Conservation (phyloP, 2,329 filamentous ascomycete species). For the Ophiostoma montium region DNA sequence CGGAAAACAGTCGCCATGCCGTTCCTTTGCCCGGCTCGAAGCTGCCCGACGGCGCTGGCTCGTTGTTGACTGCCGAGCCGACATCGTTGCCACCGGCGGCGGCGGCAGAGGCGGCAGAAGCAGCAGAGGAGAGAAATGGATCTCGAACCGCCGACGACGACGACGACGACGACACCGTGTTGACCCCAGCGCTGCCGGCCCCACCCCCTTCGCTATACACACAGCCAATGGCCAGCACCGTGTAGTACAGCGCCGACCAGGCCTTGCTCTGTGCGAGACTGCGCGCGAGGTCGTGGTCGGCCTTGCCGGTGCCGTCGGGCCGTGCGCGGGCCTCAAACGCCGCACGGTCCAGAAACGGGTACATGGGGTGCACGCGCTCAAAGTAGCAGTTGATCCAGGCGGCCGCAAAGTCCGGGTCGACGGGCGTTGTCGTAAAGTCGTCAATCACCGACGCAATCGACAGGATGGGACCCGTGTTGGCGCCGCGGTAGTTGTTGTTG, state of each 20-base stretch:
- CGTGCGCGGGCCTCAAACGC: constrained; percentile 21
- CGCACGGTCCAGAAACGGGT: constrained; percentile 26
- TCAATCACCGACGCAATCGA: not conserved
- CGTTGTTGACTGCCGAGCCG: not conserved
- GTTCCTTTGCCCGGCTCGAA: constrained; percentile 26
- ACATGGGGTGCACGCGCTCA: constrained; percentile 23
- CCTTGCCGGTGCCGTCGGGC: constrained; percentile 6
- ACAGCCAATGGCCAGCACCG: constrained; percentile 24
- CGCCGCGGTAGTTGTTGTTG: too few species aligned
- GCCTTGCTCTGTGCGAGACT: constrained; percentile 18
- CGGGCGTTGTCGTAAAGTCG: not conserved
- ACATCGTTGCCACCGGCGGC: too few species aligned
- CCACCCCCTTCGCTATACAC: constrained; percentile 15
- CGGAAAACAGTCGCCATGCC: constrained; percentile 26
- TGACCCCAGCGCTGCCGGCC: constrained; percentile 16
- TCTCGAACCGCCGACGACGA: too few species aligned
- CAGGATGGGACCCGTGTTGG: not conserved
- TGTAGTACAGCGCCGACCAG: constrained; percentile 25
- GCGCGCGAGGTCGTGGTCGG: constrained; percentile 13
- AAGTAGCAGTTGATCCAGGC: constrained; percentile 22
- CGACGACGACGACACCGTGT: too few species aligned
- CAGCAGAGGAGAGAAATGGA: too few species aligned
- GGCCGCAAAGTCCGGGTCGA: constrained; percentile 4
- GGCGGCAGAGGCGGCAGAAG: not conserved
- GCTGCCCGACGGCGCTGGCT: not conserved